phyloP scores from a whole-genome alignment of 2,329 filamentous ascomycete species.

The Atkinsonella hypoxylon region DNA sequence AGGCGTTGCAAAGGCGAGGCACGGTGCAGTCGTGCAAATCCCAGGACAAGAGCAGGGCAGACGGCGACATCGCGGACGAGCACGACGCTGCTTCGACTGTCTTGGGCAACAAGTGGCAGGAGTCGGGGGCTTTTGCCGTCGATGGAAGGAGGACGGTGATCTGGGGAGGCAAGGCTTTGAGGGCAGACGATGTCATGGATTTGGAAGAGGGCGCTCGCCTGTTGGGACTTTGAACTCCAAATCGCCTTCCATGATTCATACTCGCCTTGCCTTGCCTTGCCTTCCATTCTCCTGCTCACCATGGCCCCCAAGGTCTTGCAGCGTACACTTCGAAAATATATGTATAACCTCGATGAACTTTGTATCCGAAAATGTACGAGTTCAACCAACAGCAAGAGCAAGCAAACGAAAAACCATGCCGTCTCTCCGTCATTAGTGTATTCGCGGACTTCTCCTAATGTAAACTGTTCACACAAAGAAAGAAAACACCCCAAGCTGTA shows the following conservation, averaged over 20 bases:
- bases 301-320: too few species aligned
- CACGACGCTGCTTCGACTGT: slow-evolving; percentile 28
- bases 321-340: too few species aligned
- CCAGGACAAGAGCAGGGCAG: slow-evolving; percentile 23
- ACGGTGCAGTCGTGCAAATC: slow-evolving; percentile 24
- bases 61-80: slow-evolving; percentile 7
- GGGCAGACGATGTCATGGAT: slow-evolving; percentile 39
- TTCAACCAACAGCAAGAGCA: too few species aligned
- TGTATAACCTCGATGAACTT: too few species aligned
- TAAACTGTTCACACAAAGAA: neutral
- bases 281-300: neutral
- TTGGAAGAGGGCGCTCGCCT: slow-evolving; percentile 38
- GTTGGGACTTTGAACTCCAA: slow-evolving; percentile 13
- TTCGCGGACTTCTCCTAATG: slow-evolving; percentile 1
- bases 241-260: too few species aligned
- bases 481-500: slow-evolving; percentile 5
- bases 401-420: neutral
- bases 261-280: neutral
- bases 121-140: slow-evolving; percentile 38
- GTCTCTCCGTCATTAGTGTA: slow-evolving; percentile 5
- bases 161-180: slow-evolving; percentile 35
- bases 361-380: too few species aligned
- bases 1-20: slow-evolving; percentile 28
- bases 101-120: slow-evolving; percentile 46
- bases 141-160: slow-evolving; percentile 37